phyloP scores from a whole-genome alignment of 768 basidiomycete species.

The Pulveroboletus sp. region DNA sequence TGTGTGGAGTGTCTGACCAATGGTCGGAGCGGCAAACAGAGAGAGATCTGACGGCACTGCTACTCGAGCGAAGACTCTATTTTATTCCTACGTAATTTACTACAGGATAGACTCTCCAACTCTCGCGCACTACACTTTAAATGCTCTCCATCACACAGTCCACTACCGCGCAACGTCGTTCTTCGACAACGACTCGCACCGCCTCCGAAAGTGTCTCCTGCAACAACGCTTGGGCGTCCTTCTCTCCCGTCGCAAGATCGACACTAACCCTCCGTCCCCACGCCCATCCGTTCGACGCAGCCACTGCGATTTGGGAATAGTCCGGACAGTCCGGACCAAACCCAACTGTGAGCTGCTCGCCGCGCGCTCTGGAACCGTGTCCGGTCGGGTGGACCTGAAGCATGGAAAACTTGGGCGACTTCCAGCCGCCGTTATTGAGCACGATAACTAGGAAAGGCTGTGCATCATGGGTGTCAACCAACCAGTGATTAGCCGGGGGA shows the following conservation, averaged over 20 bases:
- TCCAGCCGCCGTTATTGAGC: constrained; percentile 71
- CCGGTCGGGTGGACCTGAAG: constrained; percentile 59
- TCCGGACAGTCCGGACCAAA: constrained; percentile 63
- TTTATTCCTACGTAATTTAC: too few species aligned
- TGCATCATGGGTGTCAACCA: constrained; percentile 17
- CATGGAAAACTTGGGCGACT: constrained; percentile 61
- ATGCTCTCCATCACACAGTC: constrained; percentile 53
- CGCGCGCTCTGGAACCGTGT: constrained; percentile 41
- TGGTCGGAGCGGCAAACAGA: too few species aligned
- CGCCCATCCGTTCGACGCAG: constrained; percentile 66
- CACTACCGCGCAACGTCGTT: constrained; percentile 59
- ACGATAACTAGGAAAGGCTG: constrained; percentile 70
- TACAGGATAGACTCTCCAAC: too few species aligned
- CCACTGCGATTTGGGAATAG: constrained; percentile 57
- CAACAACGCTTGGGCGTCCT: constrained; percentile 23
- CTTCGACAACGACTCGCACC: constrained; percentile 49
- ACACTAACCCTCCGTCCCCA: constrained; percentile 43
- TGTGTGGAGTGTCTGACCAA: too few species aligned
- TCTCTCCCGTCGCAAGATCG: constrained; percentile 17
- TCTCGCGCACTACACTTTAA: constrained; percentile 8
- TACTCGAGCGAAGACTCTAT: too few species aligned
- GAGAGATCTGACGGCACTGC: too few species aligned
- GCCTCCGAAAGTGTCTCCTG: constrained; percentile 42
- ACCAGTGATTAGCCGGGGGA: neutral
- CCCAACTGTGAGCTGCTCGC: constrained; percentile 52